Evolutionary conservation across 495 filamentous ascomycete genomes (phyloP), one percentile per base, ranked within the genome.

Genomic region (Podospora appendiculata): DNA sequence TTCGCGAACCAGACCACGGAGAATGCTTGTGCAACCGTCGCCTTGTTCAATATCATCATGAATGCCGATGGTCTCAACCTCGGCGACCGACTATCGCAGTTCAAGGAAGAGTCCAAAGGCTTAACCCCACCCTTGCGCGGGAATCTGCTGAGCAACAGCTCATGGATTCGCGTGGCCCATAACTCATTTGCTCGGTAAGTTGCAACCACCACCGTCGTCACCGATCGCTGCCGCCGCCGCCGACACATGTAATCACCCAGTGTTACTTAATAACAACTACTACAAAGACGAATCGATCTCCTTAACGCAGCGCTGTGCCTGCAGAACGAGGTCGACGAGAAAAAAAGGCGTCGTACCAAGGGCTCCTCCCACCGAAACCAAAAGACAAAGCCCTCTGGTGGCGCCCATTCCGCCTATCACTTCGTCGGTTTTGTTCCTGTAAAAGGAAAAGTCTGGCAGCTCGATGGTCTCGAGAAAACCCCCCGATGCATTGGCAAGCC

Each of bases 381-480:
- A n/a, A 64, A 64, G 52, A 57, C 52, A 19, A 55, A 53, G 8
- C 52, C 41, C 3, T 55, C 62, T 3, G 55, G 34, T 0, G 79
- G 85, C 41, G 66, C 71, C 25, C 2, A 25, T 25, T 25, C 25
- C 4, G 79, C 75, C 1, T 93, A 85, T 57, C 93, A 98, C 60
- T 98, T 92, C 64, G 86, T 95, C 55, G 90, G 90, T 4, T 95
- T 88, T 61, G 84, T 96, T 41, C 90, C 92, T 11, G 78, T 85
- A 14, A 73, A 81, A 39, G 82, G 80, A 6, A 72, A 81, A 35
- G 77, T 95, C 13, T 98, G 90, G 89, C 87, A 89, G 55, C 83
- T 98, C 6, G 93, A 98, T 62, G 93, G 93, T 3, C 73, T 98
- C 6, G 81, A 90, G 65, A 70, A 72, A 33, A 79, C 83, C 55